Evolutionary conservation across 202 grass and related monocot genomes (phyloP), one percentile per base, ranked within the genome.

Genomic region (Setaria viridis): DNA sequence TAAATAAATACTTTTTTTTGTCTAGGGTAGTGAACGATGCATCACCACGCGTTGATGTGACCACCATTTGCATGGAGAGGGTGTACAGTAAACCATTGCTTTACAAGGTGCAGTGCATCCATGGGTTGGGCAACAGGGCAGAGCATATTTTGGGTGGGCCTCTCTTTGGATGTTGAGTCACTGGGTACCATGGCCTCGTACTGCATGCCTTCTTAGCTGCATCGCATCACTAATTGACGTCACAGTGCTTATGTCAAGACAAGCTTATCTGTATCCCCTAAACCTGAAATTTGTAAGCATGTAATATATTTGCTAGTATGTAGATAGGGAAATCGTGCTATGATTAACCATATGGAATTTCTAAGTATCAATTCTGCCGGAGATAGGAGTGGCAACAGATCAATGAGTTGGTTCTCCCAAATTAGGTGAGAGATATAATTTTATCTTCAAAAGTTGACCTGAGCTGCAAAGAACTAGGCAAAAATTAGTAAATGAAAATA

Each of bases 201-300:
- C 19, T 55, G 41, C 39, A 41, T 41, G 39, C 29, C 29, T 33
- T 48, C 81, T 83, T 25, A 48, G 45, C 81, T 53, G 13, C 55
- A 39, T 65, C 45, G 0, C 77, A 43, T 75, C 70, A 54, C 33
- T 64, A 64, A 63, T 25, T 54, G 19, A 62, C 43, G 43, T 79
- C 54, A 72, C 45, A n/a, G 4, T 54, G 56, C 45, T 80, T 60
- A 29, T 71, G 54, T 85, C 74, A 51, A 9, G 14, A 43, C 3
- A 34, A 42, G 55, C 17, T 51, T 17, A 54, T 20, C 4, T 41
- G 7, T n/a, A 39, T 13, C 6, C 29, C 2, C 10, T 67, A 16
- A 39, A n/a, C 8, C 11, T 37, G 16, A 35, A 37, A 32, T 32
- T 16, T 50, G 70, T 19, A 2, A 32, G 46, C 21, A 51, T 53